phyloP scores from a whole-genome alignment of 2,329 filamentous ascomycete genomes.

The Aspergillus texensis region DNA sequence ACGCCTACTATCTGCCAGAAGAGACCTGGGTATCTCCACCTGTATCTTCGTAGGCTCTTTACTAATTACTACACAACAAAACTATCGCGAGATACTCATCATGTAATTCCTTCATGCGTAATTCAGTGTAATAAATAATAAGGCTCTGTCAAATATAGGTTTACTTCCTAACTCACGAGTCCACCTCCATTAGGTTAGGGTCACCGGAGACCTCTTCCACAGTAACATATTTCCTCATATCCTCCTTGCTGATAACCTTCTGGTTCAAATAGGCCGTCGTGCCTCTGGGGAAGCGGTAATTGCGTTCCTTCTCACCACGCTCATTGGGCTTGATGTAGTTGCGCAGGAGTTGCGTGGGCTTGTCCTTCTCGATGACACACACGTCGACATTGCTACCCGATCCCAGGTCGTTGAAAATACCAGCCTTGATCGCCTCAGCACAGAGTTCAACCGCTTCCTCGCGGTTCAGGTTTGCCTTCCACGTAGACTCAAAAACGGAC shows the following conservation, averaged over 20 bases:
- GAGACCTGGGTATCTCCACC: background rate
- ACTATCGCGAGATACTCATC: conserved; percentile 1
- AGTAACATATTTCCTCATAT: conserved; percentile 91
- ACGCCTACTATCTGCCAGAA: background rate
- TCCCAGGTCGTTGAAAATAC: conserved; percentile 98
- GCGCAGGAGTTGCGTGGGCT: conserved; percentile 82
- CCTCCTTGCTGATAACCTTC: conserved; percentile 91
- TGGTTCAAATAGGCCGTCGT: conserved; percentile 97
- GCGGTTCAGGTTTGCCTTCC: conserved; percentile 76
- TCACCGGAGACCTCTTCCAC: conserved; percentile 81
- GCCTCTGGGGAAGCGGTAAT: conserved; percentile 85
- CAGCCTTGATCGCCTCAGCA: conserved; percentile 85
- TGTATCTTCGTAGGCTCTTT: background rate
- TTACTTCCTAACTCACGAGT: conserved; percentile 40
- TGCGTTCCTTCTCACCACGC: conserved; percentile 86
- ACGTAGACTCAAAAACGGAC: conserved; percentile 96
- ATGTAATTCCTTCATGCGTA: conserved; percentile 14
- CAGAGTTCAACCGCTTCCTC: conserved; percentile 83
- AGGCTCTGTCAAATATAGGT: conserved; percentile 13
- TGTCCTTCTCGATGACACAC: conserved; percentile 90
- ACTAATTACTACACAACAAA: background rate
- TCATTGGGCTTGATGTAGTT: conserved; percentile 94
- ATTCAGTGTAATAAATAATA: conserved; percentile 4
- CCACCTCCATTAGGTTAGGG: conserved; percentile 68
- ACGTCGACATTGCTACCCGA: conserved; percentile 98